Base-by-base conservation (phyloP, 2,329 filamentous ascomycete species). In the Fusarium caatingaense region DNA sequence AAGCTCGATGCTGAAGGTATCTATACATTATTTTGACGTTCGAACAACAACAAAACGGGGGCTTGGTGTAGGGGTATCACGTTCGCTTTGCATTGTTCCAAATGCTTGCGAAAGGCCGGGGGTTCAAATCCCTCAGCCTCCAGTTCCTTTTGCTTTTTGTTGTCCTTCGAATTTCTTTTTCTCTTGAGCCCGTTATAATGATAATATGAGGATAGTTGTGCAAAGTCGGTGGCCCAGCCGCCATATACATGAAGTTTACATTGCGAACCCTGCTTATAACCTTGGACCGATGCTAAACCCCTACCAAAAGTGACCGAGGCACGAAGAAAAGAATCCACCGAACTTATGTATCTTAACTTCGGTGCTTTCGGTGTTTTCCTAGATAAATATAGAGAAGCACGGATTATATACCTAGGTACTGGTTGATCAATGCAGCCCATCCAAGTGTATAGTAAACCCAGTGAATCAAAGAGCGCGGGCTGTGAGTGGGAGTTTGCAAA, bases 41-140 rank as follows among this genome's bases (percentile, higher is more conserved):
- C 0, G 1, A 3, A 5, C 6, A 3, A 0, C 8, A 60, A 49
- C 25, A 18, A 66, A 44, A 6, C 8, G 74, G 74, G 74, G 71
- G 69, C 68, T 72, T 76, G 72, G 74, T 75, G 68, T 76, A 76
- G 74, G 68, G 74, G 74, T 10, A 74, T 72, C 66, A 74, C 70
- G 49, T 75, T 66, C 69, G 73, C 62, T 72, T 76, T 76, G 74
- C 74, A 76, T 68, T 41, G 11, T 42, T 32, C 30, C 40, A 21
- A 41, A 41, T 53, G 50, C 58, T 13, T 76, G 67, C 72, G 72
- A 68, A 75, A 74, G 74, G 74, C 60, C 74, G 62, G 67, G 74
- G 74, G 74, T 76, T 76, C 74, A 76, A 76, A 70, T 76, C 74
- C 74, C 74, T 70, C 61, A 71, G 68, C 72, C 73, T 76, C 74